Percentiles rank a stretch among this genome's conserved stretches.
phyloP scores from a whole-genome alignment of 257 asterid genomes.

The Nicotiana knightiana region DNA sequence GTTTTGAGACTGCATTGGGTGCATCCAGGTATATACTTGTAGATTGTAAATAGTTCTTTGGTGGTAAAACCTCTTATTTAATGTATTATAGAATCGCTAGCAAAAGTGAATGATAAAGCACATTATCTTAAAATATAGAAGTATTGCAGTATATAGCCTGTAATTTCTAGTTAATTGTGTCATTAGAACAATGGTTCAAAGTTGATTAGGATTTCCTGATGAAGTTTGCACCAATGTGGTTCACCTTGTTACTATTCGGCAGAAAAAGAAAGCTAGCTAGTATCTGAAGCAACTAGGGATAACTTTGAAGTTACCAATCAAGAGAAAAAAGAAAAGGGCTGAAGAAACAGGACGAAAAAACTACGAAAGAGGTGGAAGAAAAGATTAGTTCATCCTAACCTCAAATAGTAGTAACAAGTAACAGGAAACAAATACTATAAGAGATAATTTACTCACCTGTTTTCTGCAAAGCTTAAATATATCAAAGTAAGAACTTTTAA shows the following conservation, averaged over 20 bases:
- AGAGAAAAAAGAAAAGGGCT: not conserved
- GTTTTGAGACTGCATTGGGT: not conserved
- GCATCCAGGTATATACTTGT: not conserved
- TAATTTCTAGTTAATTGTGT: not conserved
- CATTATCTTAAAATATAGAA: not conserved
- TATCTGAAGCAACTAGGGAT: not conserved
- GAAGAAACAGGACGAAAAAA: not conserved
- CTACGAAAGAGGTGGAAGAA: not conserved
- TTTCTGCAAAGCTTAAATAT: not conserved
- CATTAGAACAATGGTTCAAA: not conserved
- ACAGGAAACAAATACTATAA: not conserved
- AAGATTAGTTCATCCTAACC: not conserved
- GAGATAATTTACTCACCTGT: not conserved
- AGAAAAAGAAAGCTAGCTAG: slow-evolving; percentile 1
- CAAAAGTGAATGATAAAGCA: slow-evolving; percentile 1
- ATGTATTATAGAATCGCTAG: not conserved
- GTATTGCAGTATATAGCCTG: not conserved
- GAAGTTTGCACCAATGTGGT: not conserved
- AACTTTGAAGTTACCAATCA: not conserved
- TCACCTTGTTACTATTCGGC: not conserved
- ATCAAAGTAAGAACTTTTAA: not conserved
- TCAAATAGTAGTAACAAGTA: not conserved
- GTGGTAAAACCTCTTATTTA: not conserved
- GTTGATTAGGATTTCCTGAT: not conserved
- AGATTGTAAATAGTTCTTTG: not conserved